Percentiles rank a stretch among this genome's conserved stretches.
These are phyloP conservation scores for Didymella segeticola DNA, from an alignment of 2,329 filamentous ascomycete genomes.

Conservation along the genomic window DNA sequence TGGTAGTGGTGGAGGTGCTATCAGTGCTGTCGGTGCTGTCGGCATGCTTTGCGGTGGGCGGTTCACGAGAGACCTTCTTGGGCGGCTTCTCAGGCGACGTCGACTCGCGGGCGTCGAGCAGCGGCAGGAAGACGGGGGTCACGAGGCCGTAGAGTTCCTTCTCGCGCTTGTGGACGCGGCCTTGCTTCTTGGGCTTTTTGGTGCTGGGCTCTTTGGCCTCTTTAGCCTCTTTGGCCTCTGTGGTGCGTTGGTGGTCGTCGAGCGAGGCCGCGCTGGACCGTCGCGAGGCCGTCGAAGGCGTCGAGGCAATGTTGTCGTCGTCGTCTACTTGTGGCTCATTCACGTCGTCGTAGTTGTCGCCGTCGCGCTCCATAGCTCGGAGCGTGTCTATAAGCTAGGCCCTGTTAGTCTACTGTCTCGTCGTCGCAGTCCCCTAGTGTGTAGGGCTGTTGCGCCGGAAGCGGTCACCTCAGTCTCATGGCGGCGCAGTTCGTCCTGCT, in stretches of 20 bases:
- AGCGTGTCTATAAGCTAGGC: conserved; percentile 44
- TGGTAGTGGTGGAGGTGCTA: conserved; percentile 22
- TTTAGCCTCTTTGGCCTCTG: too few species aligned
- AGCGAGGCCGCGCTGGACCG: conserved; percentile 8
- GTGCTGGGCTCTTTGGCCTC: too few species aligned
- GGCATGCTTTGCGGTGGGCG: conserved; percentile 14
- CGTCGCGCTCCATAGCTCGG: conserved; percentile 39
- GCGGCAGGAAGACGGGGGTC: conserved; percentile 46
- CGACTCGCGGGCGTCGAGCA: conserved; percentile 42
- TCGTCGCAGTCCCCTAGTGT: conserved; percentile 1
- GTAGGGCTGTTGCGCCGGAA: conserved; percentile 7
- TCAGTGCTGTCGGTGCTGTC: conserved; percentile 10
- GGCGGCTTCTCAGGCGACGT: conserved; percentile 31
- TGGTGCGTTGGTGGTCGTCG: not conserved
- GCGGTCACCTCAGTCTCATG: conserved; percentile 42
- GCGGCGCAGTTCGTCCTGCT: conserved; percentile 42
- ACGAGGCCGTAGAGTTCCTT: conserved; percentile 47
- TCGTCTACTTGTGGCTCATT: too few species aligned
- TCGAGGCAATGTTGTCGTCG: too few species aligned
- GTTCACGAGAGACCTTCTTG: too few species aligned
- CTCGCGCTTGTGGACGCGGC: conserved; percentile 48
- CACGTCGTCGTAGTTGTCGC: too few species aligned
- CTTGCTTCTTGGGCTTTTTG: conserved; percentile 44
- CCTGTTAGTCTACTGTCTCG: conserved; percentile 6
- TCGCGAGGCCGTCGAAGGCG: conserved; percentile 8